Evolutionary conservation across 768 basidiomycete species (phyloP), one percentile per base, ranked within the genome.

Genomic region (Multifurca ochricompacta): DNA sequence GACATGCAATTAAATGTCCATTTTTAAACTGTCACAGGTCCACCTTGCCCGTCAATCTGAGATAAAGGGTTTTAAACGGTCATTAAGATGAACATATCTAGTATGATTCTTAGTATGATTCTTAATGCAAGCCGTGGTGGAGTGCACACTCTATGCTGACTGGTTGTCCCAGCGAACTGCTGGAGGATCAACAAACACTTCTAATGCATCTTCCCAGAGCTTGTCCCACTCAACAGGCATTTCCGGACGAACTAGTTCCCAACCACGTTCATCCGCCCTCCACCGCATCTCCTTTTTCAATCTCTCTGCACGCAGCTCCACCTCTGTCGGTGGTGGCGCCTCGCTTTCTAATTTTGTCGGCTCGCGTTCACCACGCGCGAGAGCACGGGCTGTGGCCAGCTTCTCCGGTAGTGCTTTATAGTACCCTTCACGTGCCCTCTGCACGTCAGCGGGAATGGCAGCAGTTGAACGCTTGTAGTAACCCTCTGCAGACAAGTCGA

Each of bases 211-310:
- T 49, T 73, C 70, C 62, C 89, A 87, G 54, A 84, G 73, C 55
- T 82, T 77, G 63, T 93, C 87, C 92, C 92, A 98, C 21, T 74
- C 74, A 11, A 87, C 81, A 14, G 71, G 71, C 48, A 69, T 70
- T 2, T 80, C 78, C 3, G 83, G 81, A 51, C 80, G 75, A 51
- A 94, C 74, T 51, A 92, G 79, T 36, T 78, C 75, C 87, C 87
- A 97, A 3, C 89, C 93, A 47, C 75, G 75, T 51, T 86, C 70
- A 62, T 94, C 87, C 19, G 78, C 75, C 41, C 81, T 77, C 95
- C 95, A 98, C 62, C 81, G 74, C 61, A 82, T 67, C 71, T 98
- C 95, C 71, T 93, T 95, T 69, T 86, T 85, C 67, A 92, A 67
- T 61, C 95, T 75, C 70, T 97, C 92, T 35, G 85, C 85, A 41